phyloP scores from a whole-genome alignment of 176 grass and related monocot genomes.

The Areca catechu region DNA sequence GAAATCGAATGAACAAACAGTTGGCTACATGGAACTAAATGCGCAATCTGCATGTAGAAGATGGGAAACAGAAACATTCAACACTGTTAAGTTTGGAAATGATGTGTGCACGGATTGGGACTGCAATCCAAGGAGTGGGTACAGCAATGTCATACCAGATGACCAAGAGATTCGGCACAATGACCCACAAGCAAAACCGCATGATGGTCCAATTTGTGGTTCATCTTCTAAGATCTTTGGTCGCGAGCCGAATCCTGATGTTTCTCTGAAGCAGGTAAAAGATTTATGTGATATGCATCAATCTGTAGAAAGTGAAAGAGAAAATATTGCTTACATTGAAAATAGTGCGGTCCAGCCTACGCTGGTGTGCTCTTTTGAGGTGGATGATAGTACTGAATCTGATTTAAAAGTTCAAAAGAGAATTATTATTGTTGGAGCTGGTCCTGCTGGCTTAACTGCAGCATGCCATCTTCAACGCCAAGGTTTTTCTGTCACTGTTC shows the following conservation, averaged over 20 bases:
- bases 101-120: background rate
- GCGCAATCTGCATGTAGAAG: constrained; percentile 9
- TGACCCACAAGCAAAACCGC: background rate
- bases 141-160: background rate
- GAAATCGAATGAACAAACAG: constrained; percentile 11
- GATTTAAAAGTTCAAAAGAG: constrained; percentile 26
- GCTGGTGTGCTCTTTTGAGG: constrained; percentile 18
- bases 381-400: constrained; percentile 24
- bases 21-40: constrained; percentile 28
- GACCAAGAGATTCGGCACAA: background rate
- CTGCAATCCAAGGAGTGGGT: background rate
- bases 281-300: constrained; percentile 10
- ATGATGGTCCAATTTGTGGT: background rate
- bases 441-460: constrained; percentile 88
- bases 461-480: constrained; percentile 80
- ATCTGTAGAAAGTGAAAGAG: constrained; percentile 20
- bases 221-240: background rate
- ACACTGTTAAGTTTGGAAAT: constrained; percentile 1
- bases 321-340: background rate
- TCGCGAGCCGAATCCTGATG: constrained; percentile 14
- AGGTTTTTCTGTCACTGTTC: constrained; percentile 83
- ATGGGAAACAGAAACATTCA: constrained; percentile 19
- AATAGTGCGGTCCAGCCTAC: constrained; percentile 1
- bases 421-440: constrained; percentile 82
- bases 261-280: constrained; percentile 16